Base-by-base conservation (phyloP, 2,329 filamentous ascomycete species). In the Diaporthe nobilis region DNA sequence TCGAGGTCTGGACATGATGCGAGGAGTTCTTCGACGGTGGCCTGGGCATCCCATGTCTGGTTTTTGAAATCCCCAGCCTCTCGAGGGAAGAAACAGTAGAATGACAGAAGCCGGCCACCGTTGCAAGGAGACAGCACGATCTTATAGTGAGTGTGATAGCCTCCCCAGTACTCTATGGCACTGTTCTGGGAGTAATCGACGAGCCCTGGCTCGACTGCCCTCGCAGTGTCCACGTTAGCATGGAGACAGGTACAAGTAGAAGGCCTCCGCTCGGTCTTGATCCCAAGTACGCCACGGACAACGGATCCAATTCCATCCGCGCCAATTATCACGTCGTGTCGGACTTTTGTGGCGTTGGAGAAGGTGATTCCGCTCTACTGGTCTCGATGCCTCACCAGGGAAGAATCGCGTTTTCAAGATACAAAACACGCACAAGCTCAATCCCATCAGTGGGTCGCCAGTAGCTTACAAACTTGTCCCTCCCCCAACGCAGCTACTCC, bases 181-280 rank as follows among this genome's bases (percentile, higher is more conserved):
- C 55, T 58, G 55, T 58, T 58, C 55, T 58, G 34, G 31, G 55
- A 58, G 55, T 58, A 58, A 58, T 58, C 55, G 17, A 58, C 28
- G 34, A 58, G 55, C 22, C 55, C 55, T 37, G 13, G 55, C 22
- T 58, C 10, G 13, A 58, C 55, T 22, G 55, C 55, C 55, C 37
- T 58, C 17, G 34, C 31, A 37, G 55, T 58, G 55, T 37, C 55
- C 20, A 58, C 55, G 6, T 58, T 58, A 28, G 55, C 55, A 22
- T 58, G 31, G 31, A 58, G 55, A 22, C 55, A 58, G 22, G 55
- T 58, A 17, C 55, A 58, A 2, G 55, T 37, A 22, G 55, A 31
- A 3, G 31, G 31, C 31, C 34, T 58, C 25, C 55, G 55, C 15
- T 58, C 55, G 17, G 55, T 17, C 34, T 58, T 58, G 31, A 58